Conservation (phyloP, 108 stramenopile genomes). For the Epithemia pelagica region DNA sequence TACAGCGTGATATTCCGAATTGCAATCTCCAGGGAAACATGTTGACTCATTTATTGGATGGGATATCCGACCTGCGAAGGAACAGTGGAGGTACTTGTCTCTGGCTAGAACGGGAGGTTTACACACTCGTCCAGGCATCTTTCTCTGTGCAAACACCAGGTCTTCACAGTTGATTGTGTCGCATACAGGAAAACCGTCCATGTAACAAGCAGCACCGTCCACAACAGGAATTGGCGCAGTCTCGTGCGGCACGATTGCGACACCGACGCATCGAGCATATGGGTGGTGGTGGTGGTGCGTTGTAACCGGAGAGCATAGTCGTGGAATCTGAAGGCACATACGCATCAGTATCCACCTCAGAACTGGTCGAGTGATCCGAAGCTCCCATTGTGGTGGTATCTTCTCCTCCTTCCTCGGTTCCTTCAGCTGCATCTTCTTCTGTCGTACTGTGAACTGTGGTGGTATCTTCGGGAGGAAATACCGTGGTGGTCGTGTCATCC, state of each 20-base stretch:
- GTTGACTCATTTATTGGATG: too few relatives aligned
- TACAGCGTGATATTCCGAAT: too few relatives aligned
- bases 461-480: constrained; percentile 11
- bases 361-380: background rate
- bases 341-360: background rate
- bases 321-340: background rate
- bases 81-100: too few relatives aligned
- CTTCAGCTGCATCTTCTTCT: constrained; percentile 1
- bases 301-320: background rate
- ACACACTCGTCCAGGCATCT: too few relatives aligned
- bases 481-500: constrained; percentile 11
- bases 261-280: constrained; percentile 13
- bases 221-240: constrained; percentile 30
- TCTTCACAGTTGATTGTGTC: constrained; percentile 21
- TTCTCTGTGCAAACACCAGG: too few relatives aligned
- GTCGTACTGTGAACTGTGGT: constrained; percentile 1
- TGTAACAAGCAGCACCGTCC: constrained; percentile 33
- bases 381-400: constrained; percentile 1
- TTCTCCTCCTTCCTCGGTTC: constrained; percentile 4
- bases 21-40: too few relatives aligned
- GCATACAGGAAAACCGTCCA: constrained; percentile 24
- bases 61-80: too few relatives aligned
- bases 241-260: constrained; percentile 28
- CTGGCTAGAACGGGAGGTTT: too few relatives aligned
- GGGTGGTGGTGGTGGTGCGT: background rate